Evolutionary conservation across 176 grass and related monocot species (phyloP).

Genomic region (Cenchrus fungigraminus): DNA sequence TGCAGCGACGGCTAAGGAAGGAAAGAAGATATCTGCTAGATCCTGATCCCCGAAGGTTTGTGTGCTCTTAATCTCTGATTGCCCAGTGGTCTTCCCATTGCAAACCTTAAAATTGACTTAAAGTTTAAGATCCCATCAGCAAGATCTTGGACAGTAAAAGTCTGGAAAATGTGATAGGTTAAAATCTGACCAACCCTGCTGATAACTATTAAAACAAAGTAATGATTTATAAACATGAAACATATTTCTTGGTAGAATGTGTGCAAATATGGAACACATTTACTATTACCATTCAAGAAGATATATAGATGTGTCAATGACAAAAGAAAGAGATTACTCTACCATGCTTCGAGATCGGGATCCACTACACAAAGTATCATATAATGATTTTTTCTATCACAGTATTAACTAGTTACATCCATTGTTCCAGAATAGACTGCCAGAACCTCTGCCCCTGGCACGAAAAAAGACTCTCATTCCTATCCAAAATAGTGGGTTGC

Average conservation of each 20-base stretch:
- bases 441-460: too few species aligned
- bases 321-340: background rate
- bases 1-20: slow-evolving; percentile 19
- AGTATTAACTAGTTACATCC: background rate
- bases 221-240: background rate
- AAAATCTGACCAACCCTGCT: background rate
- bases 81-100: background rate
- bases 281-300: slow-evolving; percentile 33
- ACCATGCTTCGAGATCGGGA: background rate
- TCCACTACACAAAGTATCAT: slow-evolving; percentile 15
- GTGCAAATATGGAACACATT: slow-evolving; percentile 24
- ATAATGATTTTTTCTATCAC: background rate
- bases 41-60: slow-evolving; percentile 19
- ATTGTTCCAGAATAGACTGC: background rate
- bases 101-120: slow-evolving; percentile 19
- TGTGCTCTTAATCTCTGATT: slow-evolving; percentile 6
- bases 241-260: background rate
- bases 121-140: background rate
- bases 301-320: background rate
- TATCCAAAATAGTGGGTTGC: background rate
- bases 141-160: slow-evolving; percentile 13
- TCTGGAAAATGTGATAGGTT: background rate
- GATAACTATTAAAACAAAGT: background rate
- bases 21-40: slow-evolving; percentile 17
- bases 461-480: background rate